Evolutionary conservation across 179 eudicot genomes (phyloP).

Genomic region (Amaranthus tricolor): DNA sequence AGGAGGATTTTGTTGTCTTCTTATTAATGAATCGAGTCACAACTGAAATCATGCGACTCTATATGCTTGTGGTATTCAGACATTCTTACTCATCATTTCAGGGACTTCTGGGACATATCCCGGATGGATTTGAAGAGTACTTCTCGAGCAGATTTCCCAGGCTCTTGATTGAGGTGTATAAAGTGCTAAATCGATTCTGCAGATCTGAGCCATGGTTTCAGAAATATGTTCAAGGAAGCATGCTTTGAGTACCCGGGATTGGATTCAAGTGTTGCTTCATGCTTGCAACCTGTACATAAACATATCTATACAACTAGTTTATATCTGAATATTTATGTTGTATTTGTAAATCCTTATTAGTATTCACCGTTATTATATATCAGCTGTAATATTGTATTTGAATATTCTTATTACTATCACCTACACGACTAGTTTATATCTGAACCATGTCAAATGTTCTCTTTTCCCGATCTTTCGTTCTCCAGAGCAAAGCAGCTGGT

Average conservation of each 20-base stretch:
- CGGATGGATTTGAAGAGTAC: conserved; percentile 85
- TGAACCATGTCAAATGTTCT: background rate
- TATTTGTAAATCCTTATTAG: background rate
- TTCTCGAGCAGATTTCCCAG: conserved; percentile 68
- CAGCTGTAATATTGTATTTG: background rate
- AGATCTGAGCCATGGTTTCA: conserved; percentile 58
- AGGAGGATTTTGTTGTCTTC: background rate
- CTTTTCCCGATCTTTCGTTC: background rate
- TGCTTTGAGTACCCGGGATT: conserved; percentile 9
- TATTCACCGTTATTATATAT: background rate
- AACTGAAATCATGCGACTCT: background rate
- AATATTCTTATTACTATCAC: background rate
- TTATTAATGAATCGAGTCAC: background rate
- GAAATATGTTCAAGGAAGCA: conserved; percentile 51
- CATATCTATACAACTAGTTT: background rate
- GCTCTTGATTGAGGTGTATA: conserved; percentile 82
- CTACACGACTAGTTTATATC: background rate
- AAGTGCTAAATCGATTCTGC: conserved; percentile 52
- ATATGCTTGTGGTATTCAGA: background rate
- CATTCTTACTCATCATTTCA: conserved; percentile 27
- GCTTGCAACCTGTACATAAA: conserved; percentile 13
- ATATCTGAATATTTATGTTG: conserved; percentile 9
- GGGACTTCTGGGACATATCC: conserved; percentile 74
- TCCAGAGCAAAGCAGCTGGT: background rate
- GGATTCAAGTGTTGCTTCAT: conserved; percentile 4